Conservation (phyloP, 1,284 basidiomycete genomes). For the Crucibulum cyathiforme region DNA sequence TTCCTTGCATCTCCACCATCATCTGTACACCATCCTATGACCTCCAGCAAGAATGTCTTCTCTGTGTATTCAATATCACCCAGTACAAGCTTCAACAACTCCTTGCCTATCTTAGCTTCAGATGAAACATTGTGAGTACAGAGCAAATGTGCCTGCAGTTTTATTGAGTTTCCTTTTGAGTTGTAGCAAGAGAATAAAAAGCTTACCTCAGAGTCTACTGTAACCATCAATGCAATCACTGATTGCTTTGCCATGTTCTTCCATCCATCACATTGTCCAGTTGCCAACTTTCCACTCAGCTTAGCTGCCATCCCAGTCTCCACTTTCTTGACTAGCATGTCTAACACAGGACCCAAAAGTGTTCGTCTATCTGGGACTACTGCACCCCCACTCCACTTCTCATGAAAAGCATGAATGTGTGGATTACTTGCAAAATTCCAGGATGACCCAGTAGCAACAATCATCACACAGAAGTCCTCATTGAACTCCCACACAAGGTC, state of each 20-base stretch:
- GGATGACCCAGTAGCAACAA: not conserved
- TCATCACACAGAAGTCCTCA: not conserved
- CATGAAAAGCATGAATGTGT: not conserved
- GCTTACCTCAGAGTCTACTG: conserved; percentile 20
- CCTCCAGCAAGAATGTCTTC: no score
- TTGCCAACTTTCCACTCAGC: conserved; percentile 21
- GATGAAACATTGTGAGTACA: conserved; percentile 28
- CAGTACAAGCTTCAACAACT: no score
- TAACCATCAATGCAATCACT: conserved; percentile 23
- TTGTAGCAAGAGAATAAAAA: no score
- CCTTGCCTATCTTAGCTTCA: conserved; percentile 38
- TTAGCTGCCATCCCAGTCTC: conserved; percentile 7
- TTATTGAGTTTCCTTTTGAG: no score
- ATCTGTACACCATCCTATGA: no score
- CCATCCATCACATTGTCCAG: conserved; percentile 40
- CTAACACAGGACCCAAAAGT: no score
- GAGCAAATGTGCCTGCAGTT: no score
- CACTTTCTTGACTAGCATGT: conserved; percentile 13
- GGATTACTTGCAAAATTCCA: not conserved
- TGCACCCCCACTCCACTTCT: not conserved
- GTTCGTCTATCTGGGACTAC: conserved; percentile 1
- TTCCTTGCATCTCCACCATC: no score
- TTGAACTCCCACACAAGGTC: not conserved
- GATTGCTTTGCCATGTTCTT: conserved; percentile 34
- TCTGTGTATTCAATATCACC: no score